A percentile compares a stretch with the other conserved stretches of the same genome.
These are phyloP conservation scores for Dentipellis sp. DNA, from an alignment of 768 basidiomycete genomes.

Conservation along the genomic window DNA sequence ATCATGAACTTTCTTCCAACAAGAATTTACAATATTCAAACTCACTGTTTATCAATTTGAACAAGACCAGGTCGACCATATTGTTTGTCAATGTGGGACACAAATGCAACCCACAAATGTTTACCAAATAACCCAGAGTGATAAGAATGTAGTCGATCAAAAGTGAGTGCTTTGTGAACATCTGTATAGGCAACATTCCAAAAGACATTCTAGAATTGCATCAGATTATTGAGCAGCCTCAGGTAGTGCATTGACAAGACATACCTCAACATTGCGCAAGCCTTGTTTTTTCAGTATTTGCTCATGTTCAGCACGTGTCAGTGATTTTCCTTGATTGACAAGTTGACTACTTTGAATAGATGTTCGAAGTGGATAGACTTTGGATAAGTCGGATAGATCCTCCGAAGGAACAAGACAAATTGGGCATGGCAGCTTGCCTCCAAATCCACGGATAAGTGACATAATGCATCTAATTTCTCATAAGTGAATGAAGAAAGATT, in stretches of 20 bases:
- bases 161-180: conserved; percentile 25
- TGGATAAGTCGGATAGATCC: not conserved
- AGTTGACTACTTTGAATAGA: not conserved
- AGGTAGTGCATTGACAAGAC: conserved; percentile 1
- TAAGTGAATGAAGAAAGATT: not conserved
- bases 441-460: conserved; percentile 11
- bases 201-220: conserved; percentile 29
- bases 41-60: conserved; percentile 18
- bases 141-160: conserved; percentile 30
- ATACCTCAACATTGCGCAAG: conserved; percentile 13
- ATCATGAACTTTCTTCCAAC: not conserved
- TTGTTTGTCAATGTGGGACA: conserved; percentile 9
- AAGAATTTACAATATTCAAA: conserved; percentile 1
- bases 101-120: not conserved
- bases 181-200: conserved; percentile 27
- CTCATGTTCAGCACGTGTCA: not conserved
- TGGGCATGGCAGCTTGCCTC: conserved; percentile 12
- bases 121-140: conserved; percentile 22
- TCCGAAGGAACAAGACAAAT: conserved; percentile 7
- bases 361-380: not conserved
- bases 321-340: not conserved
- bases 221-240: not conserved
- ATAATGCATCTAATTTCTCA: conserved; percentile 12
- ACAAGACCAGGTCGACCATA: conserved; percentile 8
- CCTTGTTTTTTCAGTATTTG: conserved; percentile 15